phyloP scores from a whole-genome alignment of 495 filamentous ascomycete genomes.

The Amniculicola lignicola region DNA sequence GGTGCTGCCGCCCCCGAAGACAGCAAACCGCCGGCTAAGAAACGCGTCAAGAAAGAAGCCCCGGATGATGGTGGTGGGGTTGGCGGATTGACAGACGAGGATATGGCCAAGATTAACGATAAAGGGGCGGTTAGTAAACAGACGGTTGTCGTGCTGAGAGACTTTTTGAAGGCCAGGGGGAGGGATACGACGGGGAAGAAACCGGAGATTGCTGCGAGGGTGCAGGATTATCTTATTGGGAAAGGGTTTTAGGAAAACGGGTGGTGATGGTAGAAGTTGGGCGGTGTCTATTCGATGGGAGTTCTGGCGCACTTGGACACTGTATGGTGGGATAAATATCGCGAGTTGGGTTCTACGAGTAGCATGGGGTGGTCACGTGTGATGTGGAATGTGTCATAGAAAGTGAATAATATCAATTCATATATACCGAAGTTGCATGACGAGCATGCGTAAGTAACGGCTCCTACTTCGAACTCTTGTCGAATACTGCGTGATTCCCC shows the following conservation, averaged over 20 bases:
- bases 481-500: no score
- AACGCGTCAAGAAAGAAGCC: constrained; percentile 48
- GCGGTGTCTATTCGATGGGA: no score
- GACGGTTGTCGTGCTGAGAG: constrained; percentile 63
- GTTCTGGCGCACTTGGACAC: no score
- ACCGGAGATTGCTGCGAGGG: constrained; percentile 69
- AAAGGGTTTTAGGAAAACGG: constrained; percentile 37
- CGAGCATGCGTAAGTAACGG: no score
- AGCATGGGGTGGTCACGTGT: no score
- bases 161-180: constrained; percentile 60
- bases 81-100: constrained; percentile 45
- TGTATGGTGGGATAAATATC: no score
- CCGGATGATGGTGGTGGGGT: constrained; percentile 4
- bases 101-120: constrained; percentile 61
- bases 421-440: no score
- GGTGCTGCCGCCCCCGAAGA: constrained; percentile 25
- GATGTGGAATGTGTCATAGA: no score
- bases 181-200: constrained; percentile 68
- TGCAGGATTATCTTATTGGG: constrained; percentile 73
- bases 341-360: no score
- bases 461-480: no score
- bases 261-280: no score
- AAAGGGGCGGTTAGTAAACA: constrained; percentile 41
- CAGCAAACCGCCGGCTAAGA: constrained; percentile 33
- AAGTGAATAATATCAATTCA: no score